Conservation (phyloP, 140 eudicot genomes). For the Oenanthe javanica region DNA sequence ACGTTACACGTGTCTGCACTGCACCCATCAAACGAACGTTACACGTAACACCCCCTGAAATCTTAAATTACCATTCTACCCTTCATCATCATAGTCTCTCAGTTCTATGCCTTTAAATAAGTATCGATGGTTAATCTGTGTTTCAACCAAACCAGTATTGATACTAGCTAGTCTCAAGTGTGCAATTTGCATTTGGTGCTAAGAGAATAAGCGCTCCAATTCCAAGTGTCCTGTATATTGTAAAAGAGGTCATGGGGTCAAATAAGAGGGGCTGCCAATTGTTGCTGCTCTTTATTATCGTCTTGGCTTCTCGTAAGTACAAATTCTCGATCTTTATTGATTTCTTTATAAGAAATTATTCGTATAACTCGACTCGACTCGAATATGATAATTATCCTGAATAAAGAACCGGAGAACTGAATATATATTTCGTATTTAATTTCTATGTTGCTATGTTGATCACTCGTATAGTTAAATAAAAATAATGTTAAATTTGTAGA, state of each 20-base stretch:
- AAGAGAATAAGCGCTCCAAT: too few species aligned
- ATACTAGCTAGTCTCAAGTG: too few species aligned
- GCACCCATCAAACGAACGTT: neutral
- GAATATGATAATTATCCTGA: too few species aligned
- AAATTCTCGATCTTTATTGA: neutral
- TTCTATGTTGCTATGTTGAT: too few species aligned
- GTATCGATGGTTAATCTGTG: neutral
- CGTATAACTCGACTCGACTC: too few species aligned
- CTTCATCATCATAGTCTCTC: neutral
- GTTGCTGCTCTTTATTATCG: neutral
- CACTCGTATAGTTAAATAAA: too few species aligned
- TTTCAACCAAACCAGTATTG: neutral
- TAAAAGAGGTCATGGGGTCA: neutral
- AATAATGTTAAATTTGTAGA: neutral
- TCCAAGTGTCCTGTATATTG: too few species aligned
- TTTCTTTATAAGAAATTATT: too few species aligned
- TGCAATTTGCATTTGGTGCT: too few species aligned
- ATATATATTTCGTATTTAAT: too few species aligned
- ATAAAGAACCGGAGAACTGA: too few species aligned
- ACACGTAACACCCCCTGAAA: neutral
- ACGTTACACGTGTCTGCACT: neutral
- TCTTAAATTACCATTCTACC: neutral
- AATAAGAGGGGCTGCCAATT: neutral
- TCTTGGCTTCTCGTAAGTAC: slow-evolving; percentile 8
- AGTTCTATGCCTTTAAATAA: neutral